Base-by-base conservation (phyloP, 1,139 yeast genomes). In the Magnusiomyces fungicola region DNA sequence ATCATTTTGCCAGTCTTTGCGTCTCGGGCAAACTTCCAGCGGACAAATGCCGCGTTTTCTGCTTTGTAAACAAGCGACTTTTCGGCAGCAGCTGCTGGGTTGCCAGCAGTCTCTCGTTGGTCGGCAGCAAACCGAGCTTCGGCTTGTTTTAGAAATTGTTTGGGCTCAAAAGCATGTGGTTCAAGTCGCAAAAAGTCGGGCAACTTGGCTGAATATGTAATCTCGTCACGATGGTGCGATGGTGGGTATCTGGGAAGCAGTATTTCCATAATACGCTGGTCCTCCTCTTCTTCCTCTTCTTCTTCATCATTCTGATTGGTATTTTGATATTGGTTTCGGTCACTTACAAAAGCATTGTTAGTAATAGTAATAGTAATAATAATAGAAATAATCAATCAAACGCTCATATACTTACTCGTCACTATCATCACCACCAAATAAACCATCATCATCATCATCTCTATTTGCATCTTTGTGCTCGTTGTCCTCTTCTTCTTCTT, bases 21-120 rank as follows among this genome's bases (percentile, higher is more conserved):
- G 44, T 78, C 79, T 47, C 78, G 70, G 27, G 88, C 83, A 65
- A 90, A 89, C 67, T 95, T 80, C 98, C 98, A 92, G 61, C 97
- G 78, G 36, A 92, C 73, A 0, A 96, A 88, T 63, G 88, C 88
- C 61, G 85, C 89, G 55, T 83, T 86, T 34, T 34, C 38, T 7
- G 38, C 38, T 6, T 18, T 34, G 76, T 9, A 32, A 5, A 12
- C 18, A 5, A 32, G 5, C 50, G 71, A 57, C 53, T 79, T 69
- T 41, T 72, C 75, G 40, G 66, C 65, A 18, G 41, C 43, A 3
- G 24, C 44, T 5, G 38, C 23, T 19, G 79, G 78, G 51, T 73
- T 75, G 32, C 71, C 73, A 22, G 73, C 70, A 21, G 64, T 65
- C 5, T 64, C 68, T 10, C 30, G 48, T 18, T 42, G 34, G 27